These are phyloP conservation scores for Musa schizocarpa DNA, from an alignment of 176 grass and related monocot genomes.

Conservation along the genomic window DNA sequence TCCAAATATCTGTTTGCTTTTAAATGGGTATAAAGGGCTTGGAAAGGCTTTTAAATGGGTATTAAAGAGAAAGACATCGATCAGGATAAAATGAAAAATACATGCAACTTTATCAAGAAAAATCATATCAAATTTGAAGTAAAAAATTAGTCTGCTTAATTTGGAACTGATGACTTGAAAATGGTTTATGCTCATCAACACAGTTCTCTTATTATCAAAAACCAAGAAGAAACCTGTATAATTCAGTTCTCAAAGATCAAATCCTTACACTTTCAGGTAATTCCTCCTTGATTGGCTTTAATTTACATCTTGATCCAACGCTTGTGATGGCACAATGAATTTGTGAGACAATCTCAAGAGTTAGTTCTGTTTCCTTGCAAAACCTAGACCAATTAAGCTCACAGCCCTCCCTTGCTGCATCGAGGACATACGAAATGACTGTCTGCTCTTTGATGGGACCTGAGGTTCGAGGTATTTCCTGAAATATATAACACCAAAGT, in stretches of 20 bases:
- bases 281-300: conserved; percentile 88
- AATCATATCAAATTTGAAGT: background rate
- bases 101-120: background rate
- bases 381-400: conserved; percentile 79
- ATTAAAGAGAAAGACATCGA: background rate
- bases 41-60: background rate
- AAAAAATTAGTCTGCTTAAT: background rate
- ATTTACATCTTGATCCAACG: conserved; percentile 49
- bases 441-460: conserved; percentile 82
- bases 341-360: conserved; percentile 54
- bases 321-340: conserved; percentile 54
- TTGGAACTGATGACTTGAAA: background rate
- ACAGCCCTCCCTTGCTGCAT: conserved; percentile 63
- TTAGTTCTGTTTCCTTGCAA: conserved; percentile 53
- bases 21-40: background rate
- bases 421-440: conserved; percentile 69
- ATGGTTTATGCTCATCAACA: background rate
- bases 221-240: background rate
- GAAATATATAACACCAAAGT: conserved; percentile 17
- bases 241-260: background rate
- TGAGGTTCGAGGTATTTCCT: conserved; percentile 52
- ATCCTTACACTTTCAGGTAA: conserved; percentile 61
- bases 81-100: background rate
- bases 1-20: background rate
- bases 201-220: background rate